These are phyloP conservation scores for Jaltomata sinuosa DNA, from an alignment of 257 asterid species.

Conservation along the genomic window DNA sequence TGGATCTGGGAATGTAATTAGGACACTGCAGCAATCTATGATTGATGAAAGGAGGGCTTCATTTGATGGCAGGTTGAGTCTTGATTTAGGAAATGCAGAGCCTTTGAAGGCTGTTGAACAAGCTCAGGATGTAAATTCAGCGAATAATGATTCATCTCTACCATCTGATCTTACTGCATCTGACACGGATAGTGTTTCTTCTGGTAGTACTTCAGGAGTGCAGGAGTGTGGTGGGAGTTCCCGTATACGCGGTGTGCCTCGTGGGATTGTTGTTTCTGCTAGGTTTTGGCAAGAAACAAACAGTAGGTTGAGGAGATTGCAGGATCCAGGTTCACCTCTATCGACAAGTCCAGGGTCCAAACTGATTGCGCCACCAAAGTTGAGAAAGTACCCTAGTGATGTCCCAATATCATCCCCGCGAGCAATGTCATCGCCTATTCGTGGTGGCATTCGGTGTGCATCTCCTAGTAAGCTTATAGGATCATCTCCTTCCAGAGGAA, in stretches of 20 bases:
- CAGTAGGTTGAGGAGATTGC: slow-evolving; percentile 76
- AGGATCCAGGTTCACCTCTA: slow-evolving; percentile 75
- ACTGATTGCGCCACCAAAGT: slow-evolving; percentile 43
- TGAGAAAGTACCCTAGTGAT: slow-evolving; percentile 51
- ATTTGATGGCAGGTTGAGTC: slow-evolving; percentile 52
- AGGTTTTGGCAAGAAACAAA: slow-evolving; percentile 97
- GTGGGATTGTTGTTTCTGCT: slow-evolving; percentile 64
- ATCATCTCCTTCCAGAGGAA: slow-evolving; percentile 70
- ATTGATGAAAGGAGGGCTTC: slow-evolving; percentile 73
- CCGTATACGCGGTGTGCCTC: slow-evolving; percentile 36
- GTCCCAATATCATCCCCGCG: slow-evolving; percentile 50
- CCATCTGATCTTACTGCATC: slow-evolving; percentile 65
- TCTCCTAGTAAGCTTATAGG: slow-evolving; percentile 69
- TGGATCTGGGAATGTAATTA: slow-evolving; percentile 51
- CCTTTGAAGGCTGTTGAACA: slow-evolving; percentile 30
- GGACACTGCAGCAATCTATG: slow-evolving; percentile 48
- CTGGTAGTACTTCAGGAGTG: slow-evolving; percentile 83
- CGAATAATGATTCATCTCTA: slow-evolving; percentile 28
- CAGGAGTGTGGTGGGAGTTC: slow-evolving; percentile 44
- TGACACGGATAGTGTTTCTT: slow-evolving; percentile 91
- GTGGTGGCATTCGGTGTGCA: slow-evolving; percentile 56
- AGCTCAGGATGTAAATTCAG: slow-evolving; percentile 36
- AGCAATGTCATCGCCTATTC: slow-evolving; percentile 66
- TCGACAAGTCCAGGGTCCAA: slow-evolving; percentile 61
- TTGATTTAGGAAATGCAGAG: slow-evolving; percentile 54